Base-by-base conservation (phyloP, 2,329 filamentous ascomycete species). In the Apiospora sp. region DNA sequence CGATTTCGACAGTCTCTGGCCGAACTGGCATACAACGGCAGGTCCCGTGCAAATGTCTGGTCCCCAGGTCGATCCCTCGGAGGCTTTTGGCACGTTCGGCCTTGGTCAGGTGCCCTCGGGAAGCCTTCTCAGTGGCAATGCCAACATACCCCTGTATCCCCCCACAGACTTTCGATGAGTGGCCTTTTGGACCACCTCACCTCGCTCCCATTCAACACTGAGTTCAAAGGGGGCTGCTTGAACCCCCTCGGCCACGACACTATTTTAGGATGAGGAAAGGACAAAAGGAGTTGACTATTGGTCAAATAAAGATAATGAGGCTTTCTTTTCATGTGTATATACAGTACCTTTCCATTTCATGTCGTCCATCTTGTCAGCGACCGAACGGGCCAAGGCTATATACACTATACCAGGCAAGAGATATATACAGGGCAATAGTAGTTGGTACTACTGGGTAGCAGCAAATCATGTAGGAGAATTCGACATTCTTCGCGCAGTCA, bases 1-100 rank as follows among this genome's bases (percentile, higher is more conserved):
- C 67, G 79, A 83, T 58, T 82, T 84, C 69, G 82, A 83, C 58
- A 79, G 75, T 70, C 72, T 84, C 37, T 84, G 82, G 82, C 48
- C 68, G 16, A 74, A 75, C 24, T 78, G 76, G 75, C 58, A 71
- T 16, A 34, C 71, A 22, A n/a, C 71, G 16, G 58, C 41, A 13
- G 19, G 30, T 68, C 43, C 30, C 67, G 43, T 71, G 68, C 24
- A 61, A 67, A 51, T 72, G 46, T 43, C 37, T 27, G 67, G 58
- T 34, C n/a, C 48, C 4, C 68, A 70, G n/a, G 44, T 76, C 37
- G 75, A 77, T 44, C 70, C 73, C 4, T 44, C 71, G 14, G 75
- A 76, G 24, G n/a, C 68, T 37, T 77, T 74, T 37, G 74, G 70
- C 22, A 30, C 73, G 3, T 79, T 76, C 34, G 76, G 70, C 1